These are phyloP conservation scores for Paratinospora sagittata DNA, from an alignment of 164 flowering plant species.

Conservation along the genomic window DNA sequence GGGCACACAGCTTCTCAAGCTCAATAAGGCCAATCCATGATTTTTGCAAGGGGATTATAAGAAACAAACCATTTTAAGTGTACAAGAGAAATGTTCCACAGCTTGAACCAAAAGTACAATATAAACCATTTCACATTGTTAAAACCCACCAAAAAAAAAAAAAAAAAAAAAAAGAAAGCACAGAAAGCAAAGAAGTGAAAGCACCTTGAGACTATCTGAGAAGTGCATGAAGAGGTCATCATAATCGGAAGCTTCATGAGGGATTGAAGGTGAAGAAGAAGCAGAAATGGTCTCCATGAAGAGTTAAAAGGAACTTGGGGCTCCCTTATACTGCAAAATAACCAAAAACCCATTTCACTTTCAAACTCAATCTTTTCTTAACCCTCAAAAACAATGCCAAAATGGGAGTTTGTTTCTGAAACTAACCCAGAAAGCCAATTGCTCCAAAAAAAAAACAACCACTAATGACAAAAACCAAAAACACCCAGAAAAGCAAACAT, in stretches of 20 bases:
- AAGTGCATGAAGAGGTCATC: slow-evolving; percentile 88
- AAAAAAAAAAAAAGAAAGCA: neutral
- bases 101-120: neutral
- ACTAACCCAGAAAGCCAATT: neutral
- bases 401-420: neutral
- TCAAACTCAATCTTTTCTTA: neutral
- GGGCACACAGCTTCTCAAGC: no score
- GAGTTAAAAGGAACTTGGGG: slow-evolving; percentile 8
- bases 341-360: slow-evolving; percentile 5
- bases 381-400: neutral
- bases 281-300: slow-evolving; percentile 46
- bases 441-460: neutral
- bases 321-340: slow-evolving; percentile 9
- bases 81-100: neutral
- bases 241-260: slow-evolving; percentile 52
- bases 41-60: no score
- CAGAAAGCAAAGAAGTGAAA: neutral
- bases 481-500: neutral
- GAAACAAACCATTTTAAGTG: neutral
- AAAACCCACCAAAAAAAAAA: neutral
- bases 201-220: slow-evolving; percentile 88
- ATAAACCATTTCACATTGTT: neutral
- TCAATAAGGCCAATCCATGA: neutral
- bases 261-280: slow-evolving; percentile 33
- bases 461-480: neutral